Conservation (phyloP, 2,329 filamentous ascomycete species). For the Rutstroemia sp. region DNA sequence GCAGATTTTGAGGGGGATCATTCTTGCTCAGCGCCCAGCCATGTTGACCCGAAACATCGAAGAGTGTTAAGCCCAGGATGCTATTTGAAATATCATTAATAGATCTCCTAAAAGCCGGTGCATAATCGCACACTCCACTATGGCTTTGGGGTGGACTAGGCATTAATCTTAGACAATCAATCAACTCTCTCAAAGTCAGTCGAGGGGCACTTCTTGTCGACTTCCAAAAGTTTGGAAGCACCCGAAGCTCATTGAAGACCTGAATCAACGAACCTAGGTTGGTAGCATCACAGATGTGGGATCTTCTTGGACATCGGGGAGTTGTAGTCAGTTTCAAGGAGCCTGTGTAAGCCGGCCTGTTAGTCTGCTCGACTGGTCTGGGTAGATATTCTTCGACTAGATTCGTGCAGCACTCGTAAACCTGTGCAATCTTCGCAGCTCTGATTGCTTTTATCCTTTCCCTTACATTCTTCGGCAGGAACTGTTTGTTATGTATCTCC, state of each 20-base stretch:
- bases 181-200: constrained; percentile 38
- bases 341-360: constrained; percentile 15
- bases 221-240: constrained; percentile 36
- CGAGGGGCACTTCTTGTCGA: constrained; percentile 25
- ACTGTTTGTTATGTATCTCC: constrained; percentile 35
- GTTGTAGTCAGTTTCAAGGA: constrained; percentile 32
- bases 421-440: constrained; percentile 43
- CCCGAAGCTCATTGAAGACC: constrained; percentile 40
- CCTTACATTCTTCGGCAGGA: constrained; percentile 41
- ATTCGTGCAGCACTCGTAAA: constrained; percentile 38
- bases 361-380: constrained; percentile 12
- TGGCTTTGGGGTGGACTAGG: constrained; percentile 38
- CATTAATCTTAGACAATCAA: constrained; percentile 37
- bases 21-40: constrained; percentile 43
- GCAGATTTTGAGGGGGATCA: background rate
- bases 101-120: constrained; percentile 38
- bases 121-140: constrained; percentile 42
- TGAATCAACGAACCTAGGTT: constrained; percentile 49
- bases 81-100: constrained; percentile 46
- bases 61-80: constrained; percentile 40
- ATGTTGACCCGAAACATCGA: constrained; percentile 40
- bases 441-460: constrained; percentile 43
- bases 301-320: constrained; percentile 43
- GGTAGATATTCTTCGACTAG: constrained; percentile 41
- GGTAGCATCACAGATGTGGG: constrained; percentile 43